Evolutionary conservation across 2,329 filamentous ascomycete species (phyloP).

Genomic region (Mycosphaerelloides madeirae): DNA sequence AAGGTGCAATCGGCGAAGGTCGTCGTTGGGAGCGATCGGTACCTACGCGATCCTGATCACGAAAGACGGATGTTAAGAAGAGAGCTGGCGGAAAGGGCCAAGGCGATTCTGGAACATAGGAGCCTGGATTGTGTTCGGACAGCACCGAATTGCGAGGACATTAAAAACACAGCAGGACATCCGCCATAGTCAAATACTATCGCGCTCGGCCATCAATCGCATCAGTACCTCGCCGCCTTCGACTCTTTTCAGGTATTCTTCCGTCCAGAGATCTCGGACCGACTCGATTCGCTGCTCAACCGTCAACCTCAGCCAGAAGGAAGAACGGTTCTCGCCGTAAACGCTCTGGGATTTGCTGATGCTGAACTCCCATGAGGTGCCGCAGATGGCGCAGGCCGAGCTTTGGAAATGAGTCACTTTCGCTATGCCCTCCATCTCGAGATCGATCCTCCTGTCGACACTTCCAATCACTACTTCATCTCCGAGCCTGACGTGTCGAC

Average conservation of each 20-base stretch:
- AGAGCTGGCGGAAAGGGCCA: too few species aligned
- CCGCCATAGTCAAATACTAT: too few species aligned
- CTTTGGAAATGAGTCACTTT: background rate
- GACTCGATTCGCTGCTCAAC: slow-evolving; percentile 3
- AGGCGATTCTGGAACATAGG: too few species aligned
- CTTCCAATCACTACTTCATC: background rate
- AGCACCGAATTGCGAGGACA: too few species aligned
- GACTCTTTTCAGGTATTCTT: slow-evolving; percentile 3
- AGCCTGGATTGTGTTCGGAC: too few species aligned
- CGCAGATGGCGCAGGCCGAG: background rate
- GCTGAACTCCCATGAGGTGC: slow-evolving; percentile 3
- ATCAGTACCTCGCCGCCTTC: slow-evolving; percentile 3
- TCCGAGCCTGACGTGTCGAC: slow-evolving; percentile 2
- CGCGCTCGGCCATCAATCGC: background rate
- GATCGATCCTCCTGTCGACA: background rate
- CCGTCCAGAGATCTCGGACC: slow-evolving; percentile 5
- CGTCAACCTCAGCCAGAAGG: slow-evolving; percentile 3
- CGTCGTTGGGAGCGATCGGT: too few species aligned
- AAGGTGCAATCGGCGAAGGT: too few species aligned
- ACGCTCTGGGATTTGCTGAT: background rate
- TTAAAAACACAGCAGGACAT: too few species aligned
- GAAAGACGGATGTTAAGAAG: too few species aligned
- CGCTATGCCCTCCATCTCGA: background rate
- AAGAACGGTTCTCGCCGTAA: too few species aligned
- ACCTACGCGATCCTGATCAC: too few species aligned